Evolutionary conservation across 352 stramenopile genomes (phyloP).

Genomic region (Halophytophthora polymorphica): DNA sequence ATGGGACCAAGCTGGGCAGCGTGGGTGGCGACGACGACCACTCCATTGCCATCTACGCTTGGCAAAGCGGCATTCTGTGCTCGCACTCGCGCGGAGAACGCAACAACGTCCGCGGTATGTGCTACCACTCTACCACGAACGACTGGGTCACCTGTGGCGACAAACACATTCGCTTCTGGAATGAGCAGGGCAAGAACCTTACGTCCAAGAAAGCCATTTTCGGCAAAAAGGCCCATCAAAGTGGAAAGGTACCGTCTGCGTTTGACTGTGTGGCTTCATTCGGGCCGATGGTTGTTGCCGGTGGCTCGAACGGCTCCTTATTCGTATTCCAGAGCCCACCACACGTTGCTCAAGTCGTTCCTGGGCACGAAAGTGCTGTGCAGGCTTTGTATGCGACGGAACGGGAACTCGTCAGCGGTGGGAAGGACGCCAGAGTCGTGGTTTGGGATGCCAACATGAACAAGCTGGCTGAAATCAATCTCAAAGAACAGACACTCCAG

Average conservation of each 20-base stretch:
- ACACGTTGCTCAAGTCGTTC: slow-evolving; percentile 46
- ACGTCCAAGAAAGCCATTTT: slow-evolving; percentile 75
- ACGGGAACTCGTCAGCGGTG: slow-evolving; percentile 74
- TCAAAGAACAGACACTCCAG: slow-evolving; percentile 30
- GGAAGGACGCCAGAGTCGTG: slow-evolving; percentile 85
- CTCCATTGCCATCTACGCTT: slow-evolving; percentile 80
- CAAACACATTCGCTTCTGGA: slow-evolving; percentile 77
- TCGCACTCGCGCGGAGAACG: slow-evolving; percentile 63
- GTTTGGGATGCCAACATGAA: slow-evolving; percentile 69
- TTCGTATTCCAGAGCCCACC: slow-evolving; percentile 69
- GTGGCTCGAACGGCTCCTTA: slow-evolving; percentile 68
- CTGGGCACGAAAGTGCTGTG: slow-evolving; percentile 39
- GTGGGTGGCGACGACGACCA: slow-evolving; percentile 84
- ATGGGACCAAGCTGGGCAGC: slow-evolving; percentile 65
- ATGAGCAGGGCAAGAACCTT: slow-evolving; percentile 63
- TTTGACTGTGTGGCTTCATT: slow-evolving; percentile 62
- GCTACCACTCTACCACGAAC: slow-evolving; percentile 36
- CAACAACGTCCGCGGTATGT: slow-evolving; percentile 50
- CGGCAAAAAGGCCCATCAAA: slow-evolving; percentile 50
- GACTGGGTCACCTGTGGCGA: slow-evolving; percentile 74
- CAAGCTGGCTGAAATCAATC: slow-evolving; percentile 43
- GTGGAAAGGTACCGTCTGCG: slow-evolving; percentile 36
- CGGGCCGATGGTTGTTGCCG: slow-evolving; percentile 37
- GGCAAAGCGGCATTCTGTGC: slow-evolving; percentile 45
- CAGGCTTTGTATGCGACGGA: slow-evolving; percentile 47